Base-by-base conservation (phyloP, 2,329 filamentous ascomycete genomes). In the Aspergillus glaucus region DNA sequence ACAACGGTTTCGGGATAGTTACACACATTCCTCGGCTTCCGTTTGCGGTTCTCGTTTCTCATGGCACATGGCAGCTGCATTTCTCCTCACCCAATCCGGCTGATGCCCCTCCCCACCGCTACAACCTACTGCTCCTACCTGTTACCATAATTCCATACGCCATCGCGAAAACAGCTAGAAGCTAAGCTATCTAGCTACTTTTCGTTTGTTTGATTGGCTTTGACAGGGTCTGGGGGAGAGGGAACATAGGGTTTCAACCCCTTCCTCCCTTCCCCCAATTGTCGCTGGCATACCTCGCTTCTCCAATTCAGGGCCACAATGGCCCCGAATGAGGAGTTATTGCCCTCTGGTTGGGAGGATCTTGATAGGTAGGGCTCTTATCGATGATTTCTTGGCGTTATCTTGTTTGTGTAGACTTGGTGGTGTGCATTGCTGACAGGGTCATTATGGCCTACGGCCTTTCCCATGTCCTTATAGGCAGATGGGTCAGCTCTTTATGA, bases 401-500 rank as follows among this genome's bases (percentile, higher is more conserved):
- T 64, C 60, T 62, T 75, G 71, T 67, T 77, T 40, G 26, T 19
- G 19, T 48, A 14, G 19, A n/a, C 8, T 12, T 44, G 22, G 1
- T 39, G 9, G 8, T 19, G 17, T 22, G 37, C 19, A 40, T 30
- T 44, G 17, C 26, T 40, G 49, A 54, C 47, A 48, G 53, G 52
- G 53, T 54, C 53, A 53, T 57, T 4, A 30, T 30, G 26, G 26
- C 26, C 26, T 30, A 30, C 10, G 26, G 26, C 26, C 26, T 30
- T 30, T 30, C 10, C 51, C 57, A 67, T 63, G 54, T 80, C 88
- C 57, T 83, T 92, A 61, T 55, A 75, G 72, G 61, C 72, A 74
- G 62, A 74, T 75, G 66, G 79, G 79, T 58, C 79, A 81, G 71
- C 68, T 81, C 58, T 81, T 81, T 67, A 80, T 81, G 76, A 83